A percentile compares a stretch with the other conserved stretches of the same genome.
Conservation (phyloP, 257 asterid species). For the Linderniella brevidens region DNA sequence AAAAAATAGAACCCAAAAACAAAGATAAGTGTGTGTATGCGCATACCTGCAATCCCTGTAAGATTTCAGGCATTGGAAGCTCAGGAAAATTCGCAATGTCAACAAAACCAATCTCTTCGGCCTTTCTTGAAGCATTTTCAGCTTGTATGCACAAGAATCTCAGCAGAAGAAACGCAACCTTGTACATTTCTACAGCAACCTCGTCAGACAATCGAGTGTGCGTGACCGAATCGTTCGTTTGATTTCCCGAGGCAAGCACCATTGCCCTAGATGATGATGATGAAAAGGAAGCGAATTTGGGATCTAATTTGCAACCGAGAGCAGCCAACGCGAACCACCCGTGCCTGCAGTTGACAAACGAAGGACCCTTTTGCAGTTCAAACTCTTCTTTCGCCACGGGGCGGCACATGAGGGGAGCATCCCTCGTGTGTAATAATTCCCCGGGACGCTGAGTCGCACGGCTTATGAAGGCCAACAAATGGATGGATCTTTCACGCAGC, state of each 20-base stretch:
- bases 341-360: constrained; percentile 53
- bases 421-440: constrained; percentile 29
- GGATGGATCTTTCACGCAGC: constrained; percentile 71
- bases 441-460: constrained; percentile 60
- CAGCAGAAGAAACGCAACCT: constrained; percentile 55
- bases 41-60: constrained; percentile 77
- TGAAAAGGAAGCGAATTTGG: constrained; percentile 16
- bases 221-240: constrained; percentile 18
- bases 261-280: constrained; percentile 25
- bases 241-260: constrained; percentile 39
- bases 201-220: constrained; percentile 58
- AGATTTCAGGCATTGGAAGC: constrained; percentile 93
- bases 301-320: constrained; percentile 49
- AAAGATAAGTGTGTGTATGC: no score
- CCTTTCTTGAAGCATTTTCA: constrained; percentile 61
- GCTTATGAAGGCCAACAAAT: constrained; percentile 79
- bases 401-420: constrained; percentile 43
- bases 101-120: constrained; percentile 79
- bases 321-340: constrained; percentile 93
- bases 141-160: constrained; percentile 75
- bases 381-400: constrained; percentile 67
- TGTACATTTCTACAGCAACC: constrained; percentile 58
- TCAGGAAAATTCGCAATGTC: constrained; percentile 83
- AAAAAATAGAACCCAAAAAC: not conserved
- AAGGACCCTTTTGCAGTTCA: constrained; percentile 51